A percentile compares a stretch with the other conserved stretches of the same genome.
phyloP scores from a whole-genome alignment of 495 filamentous ascomycete genomes.

The Trichoderma gamsii region DNA sequence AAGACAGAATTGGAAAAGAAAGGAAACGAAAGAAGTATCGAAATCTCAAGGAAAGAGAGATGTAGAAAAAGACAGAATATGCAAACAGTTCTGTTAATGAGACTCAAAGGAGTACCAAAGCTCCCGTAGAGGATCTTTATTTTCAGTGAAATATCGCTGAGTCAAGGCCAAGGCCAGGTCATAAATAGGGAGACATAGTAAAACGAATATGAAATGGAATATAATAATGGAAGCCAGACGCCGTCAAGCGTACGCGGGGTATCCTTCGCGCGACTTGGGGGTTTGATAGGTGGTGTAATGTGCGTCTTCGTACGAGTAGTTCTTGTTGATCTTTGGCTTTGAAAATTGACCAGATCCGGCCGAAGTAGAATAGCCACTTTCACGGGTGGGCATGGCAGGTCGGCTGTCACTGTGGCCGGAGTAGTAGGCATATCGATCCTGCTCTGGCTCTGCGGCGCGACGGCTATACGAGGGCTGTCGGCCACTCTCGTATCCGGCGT shows the following conservation, averaged over 20 bases:
- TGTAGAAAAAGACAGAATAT: background rate
- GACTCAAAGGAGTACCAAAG: background rate
- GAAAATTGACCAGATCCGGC: slow-evolving; percentile 16
- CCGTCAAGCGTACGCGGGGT: slow-evolving; percentile 15
- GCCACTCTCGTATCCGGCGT: background rate
- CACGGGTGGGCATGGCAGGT: slow-evolving; percentile 1
- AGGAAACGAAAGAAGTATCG: background rate
- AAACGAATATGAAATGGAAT: background rate
- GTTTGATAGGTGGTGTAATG: slow-evolving; percentile 20
- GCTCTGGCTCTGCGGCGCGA: background rate
- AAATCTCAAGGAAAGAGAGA: background rate
- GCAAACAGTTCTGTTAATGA: background rate
- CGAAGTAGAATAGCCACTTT: slow-evolving; percentile 2
- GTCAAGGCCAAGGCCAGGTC: background rate
- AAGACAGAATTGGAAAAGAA: background rate
- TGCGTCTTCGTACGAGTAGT: slow-evolving; percentile 20
- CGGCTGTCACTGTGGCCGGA: background rate
- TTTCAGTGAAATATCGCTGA: background rate
- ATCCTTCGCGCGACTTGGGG: slow-evolving; percentile 18
- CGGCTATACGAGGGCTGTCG: slow-evolving; percentile 6
- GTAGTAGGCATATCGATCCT: background rate
- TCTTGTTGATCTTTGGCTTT: slow-evolving; percentile 21
- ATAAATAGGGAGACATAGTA: background rate
- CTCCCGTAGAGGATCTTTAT: background rate
- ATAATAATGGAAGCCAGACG: background rate